Evolutionary conservation across 2,329 filamentous ascomycete genomes (phyloP).

Genomic region (Cadophora malorum): DNA sequence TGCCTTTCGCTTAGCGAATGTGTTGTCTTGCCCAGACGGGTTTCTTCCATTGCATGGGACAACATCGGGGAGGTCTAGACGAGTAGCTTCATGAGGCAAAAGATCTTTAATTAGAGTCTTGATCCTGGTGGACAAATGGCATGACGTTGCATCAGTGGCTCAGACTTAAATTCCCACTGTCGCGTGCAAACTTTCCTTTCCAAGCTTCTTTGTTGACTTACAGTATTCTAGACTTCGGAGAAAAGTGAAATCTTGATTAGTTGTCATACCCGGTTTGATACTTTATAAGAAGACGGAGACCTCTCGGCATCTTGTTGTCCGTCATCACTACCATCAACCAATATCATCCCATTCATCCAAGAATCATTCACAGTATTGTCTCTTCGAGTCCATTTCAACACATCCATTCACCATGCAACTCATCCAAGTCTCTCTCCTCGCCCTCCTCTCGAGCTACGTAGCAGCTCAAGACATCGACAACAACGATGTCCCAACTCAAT

Average conservation of each 20-base stretch:
- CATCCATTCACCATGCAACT: slow-evolving; percentile 22
- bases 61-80: background rate
- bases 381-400: background rate
- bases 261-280: background rate
- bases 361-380: background rate
- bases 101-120: slow-evolving; percentile 18
- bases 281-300: background rate
- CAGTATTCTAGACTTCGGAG: background rate
- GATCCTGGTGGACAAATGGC: background rate
- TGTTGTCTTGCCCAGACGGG: background rate
- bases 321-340: background rate
- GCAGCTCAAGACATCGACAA: slow-evolving; percentile 20
- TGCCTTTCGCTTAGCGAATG: background rate
- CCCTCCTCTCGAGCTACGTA: slow-evolving; percentile 18
- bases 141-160: slow-evolving; percentile 18
- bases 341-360: background rate
- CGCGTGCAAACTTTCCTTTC: background rate
- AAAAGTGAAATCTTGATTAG: background rate
- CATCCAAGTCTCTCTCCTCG: slow-evolving; percentile 18
- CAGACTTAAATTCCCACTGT: slow-evolving; percentile 5
- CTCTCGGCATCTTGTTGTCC: background rate
- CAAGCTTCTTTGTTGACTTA: slow-evolving; percentile 10
- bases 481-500: slow-evolving; percentile 17
- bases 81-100: background rate
- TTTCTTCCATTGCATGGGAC: background rate